Conservation (phyloP, 2,329 filamentous ascomycete genomes). For the Fusarium piperis region DNA sequence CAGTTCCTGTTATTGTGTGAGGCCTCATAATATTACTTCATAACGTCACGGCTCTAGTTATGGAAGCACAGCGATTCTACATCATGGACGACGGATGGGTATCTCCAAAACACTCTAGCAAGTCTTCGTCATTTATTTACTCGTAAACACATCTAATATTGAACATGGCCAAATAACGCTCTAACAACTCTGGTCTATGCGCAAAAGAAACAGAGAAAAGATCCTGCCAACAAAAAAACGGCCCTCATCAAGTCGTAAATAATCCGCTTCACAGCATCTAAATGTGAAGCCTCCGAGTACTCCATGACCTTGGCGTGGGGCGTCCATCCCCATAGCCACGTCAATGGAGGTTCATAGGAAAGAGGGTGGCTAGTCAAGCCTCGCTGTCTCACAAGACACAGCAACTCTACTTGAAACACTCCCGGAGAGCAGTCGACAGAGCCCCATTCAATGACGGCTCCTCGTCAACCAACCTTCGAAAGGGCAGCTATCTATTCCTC, state of each 20-base stretch:
- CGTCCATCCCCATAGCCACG: not conserved
- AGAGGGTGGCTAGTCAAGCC: not conserved
- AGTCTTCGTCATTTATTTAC: not conserved
- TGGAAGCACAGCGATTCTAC: no score
- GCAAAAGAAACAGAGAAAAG: conserved; percentile 1
- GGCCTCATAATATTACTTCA: not conserved
- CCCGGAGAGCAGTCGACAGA: not conserved
- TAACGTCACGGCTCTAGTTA: no score
- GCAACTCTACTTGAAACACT: not conserved
- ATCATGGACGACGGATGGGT: no score
- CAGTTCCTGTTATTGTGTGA: not conserved
- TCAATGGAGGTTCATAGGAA: not conserved
- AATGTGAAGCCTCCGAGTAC: not conserved
- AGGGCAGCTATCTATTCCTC: not conserved
- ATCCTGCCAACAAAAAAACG: conserved; percentile 2
- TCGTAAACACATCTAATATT: conserved; percentile 5
- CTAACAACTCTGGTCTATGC: conserved; percentile 5
- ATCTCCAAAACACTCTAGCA: not conserved
- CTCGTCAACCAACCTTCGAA: not conserved
- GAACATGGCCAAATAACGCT: not conserved
- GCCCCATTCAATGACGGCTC: not conserved
- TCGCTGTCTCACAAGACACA: not conserved
- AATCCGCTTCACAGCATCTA: not conserved
- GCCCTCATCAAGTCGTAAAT: conserved; percentile 22
- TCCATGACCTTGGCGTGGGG: not conserved